Evolutionary conservation across 2,329 filamentous ascomycete genomes (phyloP).

Genomic region (Aspergillus novoparasiticus): DNA sequence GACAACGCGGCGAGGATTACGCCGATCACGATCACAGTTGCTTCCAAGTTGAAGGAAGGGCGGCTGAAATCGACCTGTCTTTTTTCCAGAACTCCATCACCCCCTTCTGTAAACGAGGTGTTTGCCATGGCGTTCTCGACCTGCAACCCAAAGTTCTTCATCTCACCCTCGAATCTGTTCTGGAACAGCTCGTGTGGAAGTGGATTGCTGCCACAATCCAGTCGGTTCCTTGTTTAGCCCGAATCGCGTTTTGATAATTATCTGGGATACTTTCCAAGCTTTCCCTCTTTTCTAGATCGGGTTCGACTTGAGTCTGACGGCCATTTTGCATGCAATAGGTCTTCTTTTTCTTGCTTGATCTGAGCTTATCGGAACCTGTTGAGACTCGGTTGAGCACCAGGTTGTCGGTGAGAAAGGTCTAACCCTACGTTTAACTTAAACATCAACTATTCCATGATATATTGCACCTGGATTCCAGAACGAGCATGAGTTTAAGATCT

Average conservation of each 20-base stretch:
- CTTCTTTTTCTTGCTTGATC: background rate
- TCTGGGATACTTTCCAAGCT: background rate
- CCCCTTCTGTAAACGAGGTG: constrained; percentile 22
- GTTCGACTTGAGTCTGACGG: background rate
- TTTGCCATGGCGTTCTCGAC: constrained; percentile 7
- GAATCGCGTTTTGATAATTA: background rate
- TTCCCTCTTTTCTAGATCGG: background rate
- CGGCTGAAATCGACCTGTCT: constrained; percentile 18
- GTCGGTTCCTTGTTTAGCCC: background rate
- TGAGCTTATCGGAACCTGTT: constrained; percentile 3
- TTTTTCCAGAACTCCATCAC: constrained; percentile 26
- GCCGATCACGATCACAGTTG: constrained; percentile 17
- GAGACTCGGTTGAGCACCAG: background rate
- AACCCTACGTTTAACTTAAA: constrained; percentile 7
- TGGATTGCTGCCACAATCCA: background rate
- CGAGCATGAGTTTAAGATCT: background rate
- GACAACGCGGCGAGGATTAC: constrained; percentile 13
- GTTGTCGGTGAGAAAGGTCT: constrained; percentile 10
- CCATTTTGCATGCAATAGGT: constrained; percentile 3
- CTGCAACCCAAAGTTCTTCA: constrained; percentile 6
- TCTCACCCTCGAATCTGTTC: constrained; percentile 4
- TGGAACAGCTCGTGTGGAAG: constrained; percentile 2
- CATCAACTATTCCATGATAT: constrained; percentile 8
- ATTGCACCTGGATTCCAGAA: constrained; percentile 1
- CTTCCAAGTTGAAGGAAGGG: constrained; percentile 1